These are phyloP conservation scores for Arthrobotrys sinensis DNA, from an alignment of 2,329 filamentous ascomycete species.

Conservation along the genomic window DNA sequence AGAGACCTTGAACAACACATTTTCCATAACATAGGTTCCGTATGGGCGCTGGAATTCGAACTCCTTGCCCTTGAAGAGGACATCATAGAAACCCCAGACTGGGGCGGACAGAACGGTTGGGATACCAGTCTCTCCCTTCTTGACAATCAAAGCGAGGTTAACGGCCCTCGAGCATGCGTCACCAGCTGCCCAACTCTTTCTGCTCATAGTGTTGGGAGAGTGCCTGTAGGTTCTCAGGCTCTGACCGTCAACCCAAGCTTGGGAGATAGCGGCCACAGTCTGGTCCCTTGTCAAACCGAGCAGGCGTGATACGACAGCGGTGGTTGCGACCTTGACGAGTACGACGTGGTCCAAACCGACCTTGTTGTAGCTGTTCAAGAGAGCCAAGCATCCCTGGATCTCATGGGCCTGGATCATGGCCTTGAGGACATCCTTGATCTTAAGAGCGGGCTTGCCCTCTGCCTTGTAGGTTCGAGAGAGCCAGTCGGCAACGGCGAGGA, in stretches of 20 bases:
- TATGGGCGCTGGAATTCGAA: slow-evolving; percentile 97
- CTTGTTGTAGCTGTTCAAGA: slow-evolving; percentile 99
- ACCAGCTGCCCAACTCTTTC: slow-evolving; percentile 98
- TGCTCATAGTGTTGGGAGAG: slow-evolving; percentile 98
- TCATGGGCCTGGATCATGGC: slow-evolving; percentile 99
- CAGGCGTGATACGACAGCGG: slow-evolving; percentile 95
- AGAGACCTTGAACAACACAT: slow-evolving; percentile 99
- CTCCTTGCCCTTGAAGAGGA: slow-evolving; percentile 94
- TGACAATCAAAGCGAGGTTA: slow-evolving; percentile 89
- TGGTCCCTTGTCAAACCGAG: slow-evolving; percentile 89
- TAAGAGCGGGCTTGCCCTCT: slow-evolving; percentile 80
- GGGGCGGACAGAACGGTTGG: slow-evolving; percentile 93
- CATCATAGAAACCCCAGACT: slow-evolving; percentile 98
- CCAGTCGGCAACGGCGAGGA: slow-evolving; percentile 95
- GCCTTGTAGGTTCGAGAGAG: slow-evolving; percentile 88
- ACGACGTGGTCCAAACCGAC: slow-evolving; percentile 98
- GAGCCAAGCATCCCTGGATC: slow-evolving; percentile 95
- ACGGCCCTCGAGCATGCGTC: slow-evolving; percentile 97
- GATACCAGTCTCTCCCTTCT: slow-evolving; percentile 85
- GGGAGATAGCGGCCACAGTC: slow-evolving; percentile 94
- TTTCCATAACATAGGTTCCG: slow-evolving; percentile 99
- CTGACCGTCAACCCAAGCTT: slow-evolving; percentile 98
- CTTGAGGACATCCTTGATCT: slow-evolving; percentile 91
- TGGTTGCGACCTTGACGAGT: slow-evolving; percentile 95
- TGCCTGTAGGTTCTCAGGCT: slow-evolving; percentile 96